phyloP scores from a whole-genome alignment of 192 early-diverging fungal species.

The Umbelopsis sp. region DNA sequence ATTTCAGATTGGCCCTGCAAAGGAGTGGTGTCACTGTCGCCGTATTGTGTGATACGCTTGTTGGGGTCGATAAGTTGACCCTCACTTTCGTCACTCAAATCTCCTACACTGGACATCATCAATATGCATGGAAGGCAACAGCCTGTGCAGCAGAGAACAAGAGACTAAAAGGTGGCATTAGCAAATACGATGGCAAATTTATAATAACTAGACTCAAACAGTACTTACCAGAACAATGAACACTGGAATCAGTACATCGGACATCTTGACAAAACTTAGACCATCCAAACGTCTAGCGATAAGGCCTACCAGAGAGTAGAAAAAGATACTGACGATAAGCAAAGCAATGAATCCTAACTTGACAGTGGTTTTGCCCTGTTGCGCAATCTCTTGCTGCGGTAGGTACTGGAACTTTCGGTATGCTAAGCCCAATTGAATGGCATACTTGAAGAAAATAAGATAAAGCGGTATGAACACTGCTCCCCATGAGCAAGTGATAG shows the following conservation, averaged over 20 bases:
- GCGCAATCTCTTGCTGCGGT: constrained; percentile 47
- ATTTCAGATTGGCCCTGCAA: constrained; percentile 15
- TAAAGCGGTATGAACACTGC: constrained; percentile 73
- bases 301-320: constrained; percentile 60
- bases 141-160: constrained; percentile 59
- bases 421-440: constrained; percentile 47
- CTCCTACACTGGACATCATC: constrained; percentile 41
- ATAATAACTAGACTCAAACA: constrained; percentile 5
- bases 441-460: constrained; percentile 60
- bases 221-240: constrained; percentile 59
- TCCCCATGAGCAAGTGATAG: constrained; percentile 62
- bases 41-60: constrained; percentile 38
- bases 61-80: constrained; percentile 34
- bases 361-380: constrained; percentile 52
- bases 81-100: constrained; percentile 42
- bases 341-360: constrained; percentile 46
- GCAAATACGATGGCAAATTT: not conserved
- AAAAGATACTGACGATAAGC: constrained; percentile 47
- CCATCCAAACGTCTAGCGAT: constrained; percentile 53
- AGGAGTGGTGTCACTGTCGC: constrained; percentile 19
- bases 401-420: constrained; percentile 41
- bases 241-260: constrained; percentile 65
- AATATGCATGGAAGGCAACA: constrained; percentile 62
- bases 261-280: constrained; percentile 50
- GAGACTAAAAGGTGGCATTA: constrained; percentile 26